Base-by-base conservation (phyloP, 768 basidiomycete species). In the Boletales sp. region DNA sequence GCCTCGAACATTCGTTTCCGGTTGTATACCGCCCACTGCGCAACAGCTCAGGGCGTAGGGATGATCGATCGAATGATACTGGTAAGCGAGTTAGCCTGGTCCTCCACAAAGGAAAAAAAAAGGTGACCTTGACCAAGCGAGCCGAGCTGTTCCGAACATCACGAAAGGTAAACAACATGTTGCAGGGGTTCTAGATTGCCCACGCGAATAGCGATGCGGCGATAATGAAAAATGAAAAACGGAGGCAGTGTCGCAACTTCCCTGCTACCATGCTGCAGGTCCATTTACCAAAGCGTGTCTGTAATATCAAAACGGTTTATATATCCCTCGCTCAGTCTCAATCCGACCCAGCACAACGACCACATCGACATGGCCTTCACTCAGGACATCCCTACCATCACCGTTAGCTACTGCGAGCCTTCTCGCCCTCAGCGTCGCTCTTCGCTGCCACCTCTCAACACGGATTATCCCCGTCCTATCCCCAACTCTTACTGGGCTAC, bases 401-500 rank as follows among this genome's bases (percentile, higher is more conserved):
- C 54, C 53, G 3, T 59, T 34, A 49, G 8, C 29, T 12, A 31
- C 46, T 52, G 41, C 50, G 34, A 49, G n/a, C 7, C 27, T 11
- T 15, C 10, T 8, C 38, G 30, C 8, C 52, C 53, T 5, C 56
- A 51, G 5, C 61, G 59, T 5, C 59, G 56, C 34, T 52, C 62
- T 1, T 64, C 61, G 0, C 54, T 61, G 0, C 45, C 62, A 0
- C 56, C 50, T 47, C 43, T 59, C 42, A 14, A 34, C 53, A 52
- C 57, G 0, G 45, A 52, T 38, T 54, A 45, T n/a, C 63, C 69
- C 0, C 80, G 84, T 1, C 87, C 87, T 27, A 82, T 90, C 61
- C 85, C 86, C n/a, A 90, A 90, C 68, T 87, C 84, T 0, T 90
- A 90, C 71, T 90, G 88, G 88, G 87, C 86, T 0, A 88, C 86